Conservation (phyloP, 2,329 filamentous ascomycete species). For the Epichloe coenophiala region DNA sequence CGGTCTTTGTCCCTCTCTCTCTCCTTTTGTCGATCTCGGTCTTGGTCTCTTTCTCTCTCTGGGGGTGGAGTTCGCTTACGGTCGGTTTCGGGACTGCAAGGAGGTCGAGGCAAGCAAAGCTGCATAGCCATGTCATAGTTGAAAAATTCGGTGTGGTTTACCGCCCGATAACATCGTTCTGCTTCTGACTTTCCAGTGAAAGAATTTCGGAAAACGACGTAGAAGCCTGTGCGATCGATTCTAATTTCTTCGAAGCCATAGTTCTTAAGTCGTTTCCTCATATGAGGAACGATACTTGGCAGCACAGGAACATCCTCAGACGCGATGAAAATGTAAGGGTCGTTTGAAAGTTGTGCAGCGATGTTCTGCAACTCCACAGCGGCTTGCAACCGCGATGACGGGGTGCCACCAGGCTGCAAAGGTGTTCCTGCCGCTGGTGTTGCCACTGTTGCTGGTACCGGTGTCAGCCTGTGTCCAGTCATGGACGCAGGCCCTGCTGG, state of each 20-base stretch:
- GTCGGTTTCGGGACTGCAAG: slow-evolving; percentile 11
- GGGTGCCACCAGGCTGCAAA: slow-evolving; percentile 17
- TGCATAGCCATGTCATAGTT: slow-evolving; percentile 89
- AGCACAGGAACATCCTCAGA: slow-evolving; percentile 78
- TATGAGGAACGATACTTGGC: slow-evolving; percentile 70
- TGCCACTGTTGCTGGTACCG: not conserved
- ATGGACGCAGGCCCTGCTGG: slow-evolving; percentile 44
- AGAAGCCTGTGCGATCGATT: slow-evolving; percentile 78
- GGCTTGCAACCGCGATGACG: slow-evolving; percentile 22
- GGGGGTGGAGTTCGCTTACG: slow-evolving; percentile 23
- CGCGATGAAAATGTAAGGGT: slow-evolving; percentile 87
- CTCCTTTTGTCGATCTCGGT: not conserved
- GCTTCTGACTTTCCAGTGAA: slow-evolving; percentile 66
- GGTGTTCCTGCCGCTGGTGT: slow-evolving; percentile 5
- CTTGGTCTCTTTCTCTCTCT: slow-evolving; percentile 14
- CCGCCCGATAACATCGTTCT: slow-evolving; percentile 63
- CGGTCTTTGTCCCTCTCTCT: slow-evolving; percentile 1
- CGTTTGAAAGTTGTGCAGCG: slow-evolving; percentile 54
- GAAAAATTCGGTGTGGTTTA: slow-evolving; percentile 75
- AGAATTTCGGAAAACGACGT: slow-evolving; percentile 75
- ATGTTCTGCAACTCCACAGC: slow-evolving; percentile 54
- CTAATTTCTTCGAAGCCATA: slow-evolving; percentile 73
- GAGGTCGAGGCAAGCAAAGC: slow-evolving; percentile 33
- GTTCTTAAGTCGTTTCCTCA: slow-evolving; percentile 77
- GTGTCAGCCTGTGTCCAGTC: slow-evolving; percentile 16